Conservation (phyloP, 371 early-diverging fungal genomes). For the Lichtheimia ornata region DNA sequence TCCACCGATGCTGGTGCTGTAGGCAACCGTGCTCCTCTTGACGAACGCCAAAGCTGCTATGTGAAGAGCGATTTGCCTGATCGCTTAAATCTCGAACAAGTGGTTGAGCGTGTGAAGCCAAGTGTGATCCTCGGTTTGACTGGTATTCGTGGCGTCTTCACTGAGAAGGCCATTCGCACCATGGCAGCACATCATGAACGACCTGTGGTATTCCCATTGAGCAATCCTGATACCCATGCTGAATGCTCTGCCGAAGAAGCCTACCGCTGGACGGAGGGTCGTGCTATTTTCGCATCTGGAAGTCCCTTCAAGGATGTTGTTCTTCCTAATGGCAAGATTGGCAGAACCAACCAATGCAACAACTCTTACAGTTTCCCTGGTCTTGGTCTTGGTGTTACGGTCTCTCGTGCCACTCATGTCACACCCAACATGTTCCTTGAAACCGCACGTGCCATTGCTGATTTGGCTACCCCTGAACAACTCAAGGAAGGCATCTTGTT, state of each 20-base stretch:
- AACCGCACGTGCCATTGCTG: slow-evolving; percentile 60
- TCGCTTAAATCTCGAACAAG: slow-evolving; percentile 52
- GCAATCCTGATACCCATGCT: slow-evolving; percentile 66
- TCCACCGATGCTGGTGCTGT: neutral
- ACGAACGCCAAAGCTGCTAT: slow-evolving; percentile 56
- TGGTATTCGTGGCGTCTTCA: slow-evolving; percentile 62
- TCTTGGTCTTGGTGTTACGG: slow-evolving; percentile 62
- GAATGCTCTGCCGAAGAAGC: slow-evolving; percentile 71
- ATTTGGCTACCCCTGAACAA: slow-evolving; percentile 61
- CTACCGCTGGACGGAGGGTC: slow-evolving; percentile 61
- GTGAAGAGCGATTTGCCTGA: slow-evolving; percentile 56
- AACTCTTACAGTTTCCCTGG: slow-evolving; percentile 68
- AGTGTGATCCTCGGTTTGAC: slow-evolving; percentile 67
- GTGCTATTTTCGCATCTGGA: slow-evolving; percentile 67
- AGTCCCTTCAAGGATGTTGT: slow-evolving; percentile 59
- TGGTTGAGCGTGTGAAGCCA: slow-evolving; percentile 63
- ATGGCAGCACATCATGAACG: slow-evolving; percentile 63
- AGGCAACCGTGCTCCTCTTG: slow-evolving; percentile 23
- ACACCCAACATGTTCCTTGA: slow-evolving; percentile 65
- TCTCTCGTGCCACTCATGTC: slow-evolving; percentile 58
- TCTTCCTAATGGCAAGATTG: slow-evolving; percentile 44
- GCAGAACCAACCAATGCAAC: slow-evolving; percentile 64
- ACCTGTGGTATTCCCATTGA: slow-evolving; percentile 66
- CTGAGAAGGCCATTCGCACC: slow-evolving; percentile 54
- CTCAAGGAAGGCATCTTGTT: slow-evolving; percentile 62